phyloP scores from a whole-genome alignment of 495 filamentous ascomycete genomes.

The Xeromyces bisporus region DNA sequence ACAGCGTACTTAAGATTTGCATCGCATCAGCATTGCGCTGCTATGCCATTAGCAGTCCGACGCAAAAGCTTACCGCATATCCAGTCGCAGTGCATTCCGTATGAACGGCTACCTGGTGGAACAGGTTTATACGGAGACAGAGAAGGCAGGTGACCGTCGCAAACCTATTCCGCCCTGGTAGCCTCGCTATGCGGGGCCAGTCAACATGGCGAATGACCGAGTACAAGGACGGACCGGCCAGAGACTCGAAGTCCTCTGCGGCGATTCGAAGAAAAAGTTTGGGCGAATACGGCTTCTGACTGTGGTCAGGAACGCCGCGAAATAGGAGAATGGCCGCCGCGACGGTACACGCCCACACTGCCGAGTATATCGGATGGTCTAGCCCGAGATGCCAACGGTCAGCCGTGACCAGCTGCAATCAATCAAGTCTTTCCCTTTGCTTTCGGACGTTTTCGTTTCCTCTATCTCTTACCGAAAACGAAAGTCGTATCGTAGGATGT shows the following conservation, averaged over 20 bases:
- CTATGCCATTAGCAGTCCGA: no score
- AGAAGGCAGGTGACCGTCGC: slow-evolving; percentile 12
- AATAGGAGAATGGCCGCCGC: slow-evolving; percentile 19
- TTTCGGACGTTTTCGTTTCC: no score
- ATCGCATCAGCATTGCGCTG: no score
- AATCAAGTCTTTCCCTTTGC: no score
- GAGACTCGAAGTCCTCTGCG: slow-evolving; percentile 10
- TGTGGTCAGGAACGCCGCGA: slow-evolving; percentile 11
- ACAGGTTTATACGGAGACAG: slow-evolving; percentile 24
- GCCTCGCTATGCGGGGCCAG: slow-evolving; percentile 3
- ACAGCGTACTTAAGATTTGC: slow-evolving; percentile 23
- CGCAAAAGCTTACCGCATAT: slow-evolving; percentile 20
- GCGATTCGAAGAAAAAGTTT: slow-evolving; percentile 11
- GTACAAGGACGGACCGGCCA: slow-evolving; percentile 5
- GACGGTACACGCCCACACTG: slow-evolving; percentile 20
- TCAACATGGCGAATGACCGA: slow-evolving; percentile 1
- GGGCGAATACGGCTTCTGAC: slow-evolving; percentile 3
- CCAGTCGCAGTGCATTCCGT: slow-evolving; percentile 24
- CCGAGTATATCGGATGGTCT: slow-evolving; percentile 28
- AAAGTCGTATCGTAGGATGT: slow-evolving; percentile 23
- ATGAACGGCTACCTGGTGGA: slow-evolving; percentile 17
- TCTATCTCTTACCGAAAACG: slow-evolving; percentile 21
- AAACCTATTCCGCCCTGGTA: slow-evolving; percentile 10
- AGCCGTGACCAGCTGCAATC: no score
- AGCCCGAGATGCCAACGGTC: slow-evolving; percentile 2